Evolutionary conservation across 2,329 filamentous ascomycete genomes (phyloP), one percentile per base, ranked within the genome.

Genomic region (Lecanicillium sp.): DNA sequence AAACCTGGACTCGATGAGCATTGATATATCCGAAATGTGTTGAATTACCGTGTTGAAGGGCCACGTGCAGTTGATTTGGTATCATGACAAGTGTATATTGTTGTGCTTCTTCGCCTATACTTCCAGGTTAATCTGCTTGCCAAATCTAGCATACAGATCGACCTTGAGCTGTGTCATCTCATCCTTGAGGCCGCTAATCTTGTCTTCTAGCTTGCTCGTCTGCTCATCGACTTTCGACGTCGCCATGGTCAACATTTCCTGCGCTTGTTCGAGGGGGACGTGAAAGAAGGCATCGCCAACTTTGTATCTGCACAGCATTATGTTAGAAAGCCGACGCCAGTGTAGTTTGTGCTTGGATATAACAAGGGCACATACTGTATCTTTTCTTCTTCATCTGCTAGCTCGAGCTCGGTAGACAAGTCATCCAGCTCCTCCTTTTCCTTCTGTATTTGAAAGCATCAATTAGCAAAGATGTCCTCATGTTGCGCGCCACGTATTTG

Each of bases 361-460:
- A 9, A 12, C 13, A n/a, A 19, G 25, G 18, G 8, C 27, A 67
- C 81, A 59, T 73, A 95, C 85, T 86, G 89, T 16, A 98, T 80
- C 54, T 84, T 80, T 38, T 95, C 88, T 51, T 96, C 90, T 60
- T 98, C 92, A 59, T 96, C 90, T 37, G 87, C 86, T 14, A 98
- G 78, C 64, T 98, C 92, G 33, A 98, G 73, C 60, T 98, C 92
- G 38, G 74, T 85, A 2, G 83, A 83, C 39, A 98, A 75, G 60
- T 98, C 92, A 58, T 96, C 89, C 4, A 96, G 76, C 56, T 96
- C 92, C 63, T 98, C 92, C 66, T 95, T 96, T 62, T 96, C 90
- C 69, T 96, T 96, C 90, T 96, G 38, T 33, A 27, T 40, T 25
- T 25, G 19, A 34, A 28, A 41, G 37, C 29, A 40, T 33, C 38